These are phyloP conservation scores for Phialophora tarda DNA, from an alignment of 2,329 filamentous ascomycete species.

Conservation along the genomic window DNA sequence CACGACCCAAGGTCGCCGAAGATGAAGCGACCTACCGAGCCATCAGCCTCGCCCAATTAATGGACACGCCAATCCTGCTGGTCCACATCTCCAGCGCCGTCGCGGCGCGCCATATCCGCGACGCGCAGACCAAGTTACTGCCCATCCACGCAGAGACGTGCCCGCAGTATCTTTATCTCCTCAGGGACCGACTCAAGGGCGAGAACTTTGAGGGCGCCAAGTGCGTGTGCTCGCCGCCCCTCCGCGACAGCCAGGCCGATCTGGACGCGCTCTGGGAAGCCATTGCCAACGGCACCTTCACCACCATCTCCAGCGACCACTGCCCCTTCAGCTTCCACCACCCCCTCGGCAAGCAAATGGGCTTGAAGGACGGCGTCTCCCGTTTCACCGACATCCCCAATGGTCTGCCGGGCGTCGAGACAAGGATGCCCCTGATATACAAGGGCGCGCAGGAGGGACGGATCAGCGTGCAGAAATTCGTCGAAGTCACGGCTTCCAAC, in stretches of 20 bases:
- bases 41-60: constrained; percentile 57
- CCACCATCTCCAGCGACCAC: constrained; percentile 58
- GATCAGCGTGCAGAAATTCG: constrained; percentile 42
- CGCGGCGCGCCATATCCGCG: constrained; percentile 56
- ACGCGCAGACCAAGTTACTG: constrained; percentile 57
- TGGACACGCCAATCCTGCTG: constrained; percentile 59
- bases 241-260: constrained; percentile 54
- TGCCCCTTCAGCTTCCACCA: constrained; percentile 44
- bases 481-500: constrained; percentile 52
- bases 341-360: constrained; percentile 46
- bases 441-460: constrained; percentile 34
- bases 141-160: constrained; percentile 64
- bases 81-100: constrained; percentile 48
- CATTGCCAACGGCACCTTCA: constrained; percentile 60
- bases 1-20: constrained; percentile 50
- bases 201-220: constrained; percentile 55
- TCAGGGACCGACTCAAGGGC: constrained; percentile 49
- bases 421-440: constrained; percentile 49
- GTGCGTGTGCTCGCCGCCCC: constrained; percentile 60
- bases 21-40: constrained; percentile 55
- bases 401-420: constrained; percentile 52
- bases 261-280: constrained; percentile 59
- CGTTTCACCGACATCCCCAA: constrained; percentile 52
- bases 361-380: constrained; percentile 19
- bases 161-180: constrained; percentile 63